phyloP scores from a whole-genome alignment of 305 asterid genomes.

The Rubia peregrina region DNA sequence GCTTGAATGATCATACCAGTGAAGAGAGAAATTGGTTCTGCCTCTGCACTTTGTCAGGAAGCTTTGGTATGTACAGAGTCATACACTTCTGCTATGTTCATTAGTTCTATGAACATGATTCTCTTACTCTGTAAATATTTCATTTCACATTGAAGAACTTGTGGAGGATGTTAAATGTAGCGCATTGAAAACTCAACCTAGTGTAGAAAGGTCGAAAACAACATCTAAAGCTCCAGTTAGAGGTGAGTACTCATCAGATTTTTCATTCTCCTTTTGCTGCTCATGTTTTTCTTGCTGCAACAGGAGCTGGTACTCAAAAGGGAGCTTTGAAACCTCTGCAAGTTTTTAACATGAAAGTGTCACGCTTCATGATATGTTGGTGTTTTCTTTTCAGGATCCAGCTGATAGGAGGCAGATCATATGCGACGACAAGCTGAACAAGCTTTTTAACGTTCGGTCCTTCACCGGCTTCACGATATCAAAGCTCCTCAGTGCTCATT shows the following conservation, averaged over 20 bases:
- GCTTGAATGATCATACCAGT: too few relatives aligned
- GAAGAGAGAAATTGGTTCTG: neutral
- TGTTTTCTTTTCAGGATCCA: conserved; percentile 30
- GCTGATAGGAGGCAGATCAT: conserved; percentile 27
- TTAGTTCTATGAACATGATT: neutral
- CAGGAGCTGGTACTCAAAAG: too few relatives aligned
- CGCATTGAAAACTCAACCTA: conserved; percentile 5
- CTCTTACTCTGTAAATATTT: neutral
- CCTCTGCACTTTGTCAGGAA: neutral
- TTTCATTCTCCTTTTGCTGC: neutral
- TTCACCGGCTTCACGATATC: conserved; percentile 36
- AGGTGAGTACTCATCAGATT: conserved; percentile 1
- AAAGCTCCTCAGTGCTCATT: conserved; percentile 31
- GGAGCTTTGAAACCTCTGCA: too few relatives aligned
- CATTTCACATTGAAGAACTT: neutral
- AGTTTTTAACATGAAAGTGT: too few relatives aligned
- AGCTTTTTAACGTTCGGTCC: conserved; percentile 34
- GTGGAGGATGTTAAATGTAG: conserved; percentile 9
- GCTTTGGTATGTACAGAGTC: neutral
- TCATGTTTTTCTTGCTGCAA: neutral
- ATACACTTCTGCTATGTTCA: too few relatives aligned
- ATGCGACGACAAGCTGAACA: conserved; percentile 36
- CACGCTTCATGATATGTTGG: neutral
- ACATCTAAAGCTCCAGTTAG: neutral
- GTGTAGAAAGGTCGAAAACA: neutral